Evolutionary conservation across 768 basidiomycete genomes (phyloP).

Genomic region (Termitomyces sp.): DNA sequence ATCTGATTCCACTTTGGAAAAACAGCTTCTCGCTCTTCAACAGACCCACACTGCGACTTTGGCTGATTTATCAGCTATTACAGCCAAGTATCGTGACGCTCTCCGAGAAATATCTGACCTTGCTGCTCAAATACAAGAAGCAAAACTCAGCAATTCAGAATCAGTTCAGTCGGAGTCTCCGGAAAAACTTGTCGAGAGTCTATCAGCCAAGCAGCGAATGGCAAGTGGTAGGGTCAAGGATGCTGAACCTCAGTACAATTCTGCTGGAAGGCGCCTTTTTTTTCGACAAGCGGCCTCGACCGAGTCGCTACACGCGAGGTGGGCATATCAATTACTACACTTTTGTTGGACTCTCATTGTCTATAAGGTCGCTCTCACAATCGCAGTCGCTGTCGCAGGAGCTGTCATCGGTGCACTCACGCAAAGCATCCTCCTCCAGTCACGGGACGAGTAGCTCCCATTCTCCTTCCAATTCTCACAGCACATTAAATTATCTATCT

Average conservation of each 20-base stretch:
- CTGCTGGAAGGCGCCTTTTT: constrained; percentile 65
- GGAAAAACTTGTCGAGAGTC: constrained; percentile 36
- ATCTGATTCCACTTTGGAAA: constrained; percentile 38
- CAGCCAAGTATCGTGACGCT: constrained; percentile 82
- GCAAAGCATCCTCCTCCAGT: constrained; percentile 76
- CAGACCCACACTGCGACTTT: constrained; percentile 79
- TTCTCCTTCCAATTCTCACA: constrained; percentile 57
- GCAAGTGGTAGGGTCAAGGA: constrained; percentile 46
- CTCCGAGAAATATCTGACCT: constrained; percentile 91
- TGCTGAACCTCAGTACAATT: constrained; percentile 36
- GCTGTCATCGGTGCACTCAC: constrained; percentile 82
- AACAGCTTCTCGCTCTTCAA: constrained; percentile 70
- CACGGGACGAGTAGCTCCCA: constrained; percentile 62
- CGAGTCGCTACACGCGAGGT: constrained; percentile 88
- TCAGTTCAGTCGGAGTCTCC: constrained; percentile 31
- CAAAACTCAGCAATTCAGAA: constrained; percentile 55
- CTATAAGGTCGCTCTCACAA: constrained; percentile 78
- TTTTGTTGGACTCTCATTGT: constrained; percentile 7
- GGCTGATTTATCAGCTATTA: constrained; percentile 71
- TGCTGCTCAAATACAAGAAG: constrained; percentile 84
- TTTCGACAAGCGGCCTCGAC: constrained; percentile 84
- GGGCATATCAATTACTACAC: constrained; percentile 13
- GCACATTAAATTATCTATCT: constrained; percentile 14
- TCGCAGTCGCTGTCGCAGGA: constrained; percentile 98
- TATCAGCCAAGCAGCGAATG: constrained; percentile 46